Evolutionary conservation across 1,284 basidiomycete genomes (phyloP).

Genomic region (Papiliotrema terrestris): DNA sequence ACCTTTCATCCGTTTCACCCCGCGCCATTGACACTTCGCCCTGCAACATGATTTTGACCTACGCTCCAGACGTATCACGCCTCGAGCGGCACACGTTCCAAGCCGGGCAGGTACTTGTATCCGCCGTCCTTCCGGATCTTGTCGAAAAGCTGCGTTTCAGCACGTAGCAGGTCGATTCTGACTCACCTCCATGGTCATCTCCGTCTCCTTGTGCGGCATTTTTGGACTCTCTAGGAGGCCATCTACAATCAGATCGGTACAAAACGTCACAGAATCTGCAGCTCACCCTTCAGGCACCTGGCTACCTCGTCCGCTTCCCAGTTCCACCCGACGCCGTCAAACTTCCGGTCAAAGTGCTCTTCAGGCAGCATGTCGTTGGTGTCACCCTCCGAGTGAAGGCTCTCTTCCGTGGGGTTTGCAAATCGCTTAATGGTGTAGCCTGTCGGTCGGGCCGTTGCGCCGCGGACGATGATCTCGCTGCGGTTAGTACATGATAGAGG

Average conservation of each 20-base stretch:
- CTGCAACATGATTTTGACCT: too few species aligned
- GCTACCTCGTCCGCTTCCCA: slow-evolving; percentile 51
- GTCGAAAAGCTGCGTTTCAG: slow-evolving; percentile 41
- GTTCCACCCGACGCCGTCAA: slow-evolving; percentile 38
- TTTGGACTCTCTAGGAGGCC: slow-evolving; percentile 37
- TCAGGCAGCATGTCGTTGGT: slow-evolving; percentile 15
- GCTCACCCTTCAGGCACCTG: slow-evolving; percentile 32
- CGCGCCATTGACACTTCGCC: too few species aligned
- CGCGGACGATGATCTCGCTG: slow-evolving; percentile 28
- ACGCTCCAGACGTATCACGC: too few species aligned
- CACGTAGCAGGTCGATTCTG: not conserved
- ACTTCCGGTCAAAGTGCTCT: slow-evolving; percentile 24
- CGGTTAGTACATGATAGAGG: not conserved
- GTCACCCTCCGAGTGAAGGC: not conserved
- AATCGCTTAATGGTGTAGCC: slow-evolving; percentile 16
- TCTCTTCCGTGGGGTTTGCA: slow-evolving; percentile 9
- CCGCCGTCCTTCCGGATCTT: slow-evolving; percentile 42
- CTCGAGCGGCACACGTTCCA: slow-evolving; percentile 34
- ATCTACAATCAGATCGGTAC: slow-evolving; percentile 11
- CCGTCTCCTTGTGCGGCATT: slow-evolving; percentile 43
- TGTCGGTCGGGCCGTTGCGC: slow-evolving; percentile 22
- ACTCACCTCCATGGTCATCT: slow-evolving; percentile 42
- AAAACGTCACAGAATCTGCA: not conserved
- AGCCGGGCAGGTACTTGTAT: slow-evolving; percentile 39
- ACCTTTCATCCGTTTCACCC: too few species aligned